Evolutionary conservation across 1,139 yeast genomes (phyloP).

Genomic region (Komagataea norvegica): DNA sequence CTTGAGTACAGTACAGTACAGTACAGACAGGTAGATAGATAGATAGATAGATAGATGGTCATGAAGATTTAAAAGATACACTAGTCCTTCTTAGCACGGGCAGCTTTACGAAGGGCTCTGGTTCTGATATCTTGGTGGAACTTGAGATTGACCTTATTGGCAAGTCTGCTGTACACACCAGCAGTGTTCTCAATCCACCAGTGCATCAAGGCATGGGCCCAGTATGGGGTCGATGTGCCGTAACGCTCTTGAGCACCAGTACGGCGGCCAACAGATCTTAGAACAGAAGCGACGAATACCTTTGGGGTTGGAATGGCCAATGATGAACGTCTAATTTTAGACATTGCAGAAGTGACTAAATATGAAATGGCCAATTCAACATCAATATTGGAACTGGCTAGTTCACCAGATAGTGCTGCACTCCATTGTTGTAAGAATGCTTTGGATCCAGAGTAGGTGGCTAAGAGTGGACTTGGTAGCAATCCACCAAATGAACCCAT

Average conservation of each 20-base stretch:
- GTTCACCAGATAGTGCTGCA: conserved; percentile 82
- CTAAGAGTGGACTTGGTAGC: conserved; percentile 86
- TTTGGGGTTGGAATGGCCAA: conserved; percentile 77
- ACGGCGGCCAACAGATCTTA: conserved; percentile 71
- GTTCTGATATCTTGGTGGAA: conserved; percentile 79
- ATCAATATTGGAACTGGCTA: conserved; percentile 63
- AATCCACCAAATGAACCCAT: conserved; percentile 98
- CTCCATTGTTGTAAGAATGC: conserved; percentile 95
- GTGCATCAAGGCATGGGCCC: conserved; percentile 93
- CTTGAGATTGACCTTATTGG: conserved; percentile 58
- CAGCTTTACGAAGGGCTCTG: conserved; percentile 81
- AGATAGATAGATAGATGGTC: no score
- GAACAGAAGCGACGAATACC: conserved; percentile 65
- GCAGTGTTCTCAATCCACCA: conserved; percentile 73
- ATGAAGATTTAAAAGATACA: no score
- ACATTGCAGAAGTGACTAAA: conserved; percentile 92
- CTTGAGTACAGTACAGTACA: no score
- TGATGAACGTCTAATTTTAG: conserved; percentile 79
- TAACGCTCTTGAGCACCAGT: conserved; percentile 90
- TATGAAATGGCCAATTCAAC: conserved; percentile 87
- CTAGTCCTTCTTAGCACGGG: conserved; percentile 32
- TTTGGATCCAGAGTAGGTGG: conserved; percentile 94
- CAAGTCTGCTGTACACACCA: conserved; percentile 74
- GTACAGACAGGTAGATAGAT: no score
- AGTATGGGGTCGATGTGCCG: conserved; percentile 86